Evolutionary conservation across 176 grass and related monocot genomes (phyloP).

Genomic region (Canna indica): DNA sequence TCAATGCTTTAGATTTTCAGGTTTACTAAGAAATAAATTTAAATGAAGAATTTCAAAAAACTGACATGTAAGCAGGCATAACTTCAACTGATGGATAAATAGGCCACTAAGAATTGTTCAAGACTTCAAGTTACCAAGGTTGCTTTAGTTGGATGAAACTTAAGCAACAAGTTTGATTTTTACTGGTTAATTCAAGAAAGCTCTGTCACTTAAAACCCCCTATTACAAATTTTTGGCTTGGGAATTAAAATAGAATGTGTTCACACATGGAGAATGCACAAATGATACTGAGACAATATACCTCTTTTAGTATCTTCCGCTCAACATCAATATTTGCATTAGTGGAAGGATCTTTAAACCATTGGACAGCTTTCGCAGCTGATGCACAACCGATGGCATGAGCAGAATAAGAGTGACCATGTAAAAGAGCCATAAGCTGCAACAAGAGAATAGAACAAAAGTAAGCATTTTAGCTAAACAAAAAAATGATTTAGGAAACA

Average conservation of each 20-base stretch:
- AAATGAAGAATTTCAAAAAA: neutral
- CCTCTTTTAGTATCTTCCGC: conserved; percentile 59
- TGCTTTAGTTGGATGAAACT: neutral
- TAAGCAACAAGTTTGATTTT: neutral
- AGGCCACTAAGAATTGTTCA: neutral
- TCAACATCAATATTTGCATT: conserved; percentile 63
- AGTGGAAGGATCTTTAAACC: conserved; percentile 66
- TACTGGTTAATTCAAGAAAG: neutral
- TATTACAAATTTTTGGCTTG: neutral
- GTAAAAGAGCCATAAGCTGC: conserved; percentile 79
- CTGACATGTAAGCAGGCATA: neutral
- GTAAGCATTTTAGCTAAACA: neutral
- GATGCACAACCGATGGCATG: conserved; percentile 79
- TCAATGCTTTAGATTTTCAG: neutral
- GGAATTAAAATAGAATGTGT: neutral
- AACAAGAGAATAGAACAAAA: conserved; percentile 6
- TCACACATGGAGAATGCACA: neutral
- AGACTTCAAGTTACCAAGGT: neutral
- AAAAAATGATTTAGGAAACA: neutral
- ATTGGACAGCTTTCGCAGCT: conserved; percentile 73
- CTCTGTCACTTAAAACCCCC: neutral
- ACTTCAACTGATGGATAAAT: neutral
- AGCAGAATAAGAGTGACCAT: conserved; percentile 90
- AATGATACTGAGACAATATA: conserved; percentile 19
- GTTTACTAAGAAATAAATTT: neutral